Base-by-base conservation (phyloP, 2,329 filamentous ascomycete species). In the Penicillium digitatum region DNA sequence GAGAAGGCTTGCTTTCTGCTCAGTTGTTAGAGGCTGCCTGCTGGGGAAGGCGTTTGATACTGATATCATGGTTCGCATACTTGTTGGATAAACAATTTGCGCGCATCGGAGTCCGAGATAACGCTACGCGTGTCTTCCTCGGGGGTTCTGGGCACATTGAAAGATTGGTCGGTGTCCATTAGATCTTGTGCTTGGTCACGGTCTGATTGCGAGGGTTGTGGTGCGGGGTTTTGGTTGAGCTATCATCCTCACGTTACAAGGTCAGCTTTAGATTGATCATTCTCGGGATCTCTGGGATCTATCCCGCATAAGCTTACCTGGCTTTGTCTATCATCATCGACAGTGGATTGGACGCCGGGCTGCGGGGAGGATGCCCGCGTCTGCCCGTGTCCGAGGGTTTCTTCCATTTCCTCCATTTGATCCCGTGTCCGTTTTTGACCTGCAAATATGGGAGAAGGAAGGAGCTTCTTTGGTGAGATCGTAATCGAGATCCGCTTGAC, bases 351-450 rank as follows among this genome's bases (percentile, higher is more conserved):
- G 45, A 50, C 20, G 7, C 51, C 52, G 46, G 48, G 54, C 43
- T 54, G 47, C 39, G 32, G 34, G 32, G 51, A 52, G 51, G 38
- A 55, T 55, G 47, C 57, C 58, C 44, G 63, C 43, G 26, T n/a
- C 57, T 63, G 60, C 52, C 54, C 43, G 45, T 54, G 56, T 53
- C 59, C 59, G 48, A 60, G 63, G 52, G 64, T 62, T 54, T 61
- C 51, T 31, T 64, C 65, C 22, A 54, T 55, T 45, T 67, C 63
- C 5, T 74, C 69, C 47, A 74, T 68, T 54, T 76, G 70, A 38
- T 73, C 69, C 56, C 74, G 74, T 39, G 71, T 66, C 34, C 74
- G 66, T 62, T 76, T 76, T 61, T 74, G 72, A 8, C 73, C 73
- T 34, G 69, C 69, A 59, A 73, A 69, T 18, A 64, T 60, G 7